Percentiles rank a stretch among this genome's conserved stretches.
phyloP scores from a whole-genome alignment of 169 alveolate species.

The Plasmodium adleri region DNA sequence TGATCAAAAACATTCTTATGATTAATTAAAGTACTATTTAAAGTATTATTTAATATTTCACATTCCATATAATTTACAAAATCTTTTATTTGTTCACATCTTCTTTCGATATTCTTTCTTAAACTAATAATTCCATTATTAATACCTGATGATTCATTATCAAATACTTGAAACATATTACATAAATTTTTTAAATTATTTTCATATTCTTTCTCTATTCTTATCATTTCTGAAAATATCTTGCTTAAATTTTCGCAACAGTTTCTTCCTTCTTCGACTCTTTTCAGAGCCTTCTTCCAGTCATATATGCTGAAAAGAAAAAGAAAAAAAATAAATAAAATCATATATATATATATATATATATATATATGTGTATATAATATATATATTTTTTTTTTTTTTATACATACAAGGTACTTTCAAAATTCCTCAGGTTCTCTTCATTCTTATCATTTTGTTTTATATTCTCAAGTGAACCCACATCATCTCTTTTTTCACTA shows the following conservation, averaged over 20 bases:
- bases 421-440: constrained; percentile 22
- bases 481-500: constrained; percentile 21
- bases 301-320: constrained; percentile 26
- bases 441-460: constrained; percentile 18
- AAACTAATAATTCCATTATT: constrained; percentile 38
- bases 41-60: constrained; percentile 59
- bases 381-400: neutral
- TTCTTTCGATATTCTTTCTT: constrained; percentile 58
- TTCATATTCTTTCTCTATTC: constrained; percentile 67
- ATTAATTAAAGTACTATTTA: constrained; percentile 29
- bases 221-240: constrained; percentile 22
- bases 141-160: constrained; percentile 54
- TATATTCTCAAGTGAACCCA: constrained; percentile 4
- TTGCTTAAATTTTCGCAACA: constrained; percentile 38
- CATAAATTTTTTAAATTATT: constrained; percentile 29
- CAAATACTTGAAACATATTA: constrained; percentile 28
- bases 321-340: neutral
- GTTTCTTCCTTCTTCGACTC: constrained; percentile 67
- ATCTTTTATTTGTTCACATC: constrained; percentile 70
- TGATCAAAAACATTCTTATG: constrained; percentile 67
- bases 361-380: neutral
- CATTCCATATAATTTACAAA: constrained; percentile 53
- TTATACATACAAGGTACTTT: constrained; percentile 36
- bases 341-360: constrained; percentile 3
- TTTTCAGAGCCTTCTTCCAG: constrained; percentile 50